Conservation (phyloP, 2,329 filamentous ascomycete species). For the Stachybotrys echinatus region DNA sequence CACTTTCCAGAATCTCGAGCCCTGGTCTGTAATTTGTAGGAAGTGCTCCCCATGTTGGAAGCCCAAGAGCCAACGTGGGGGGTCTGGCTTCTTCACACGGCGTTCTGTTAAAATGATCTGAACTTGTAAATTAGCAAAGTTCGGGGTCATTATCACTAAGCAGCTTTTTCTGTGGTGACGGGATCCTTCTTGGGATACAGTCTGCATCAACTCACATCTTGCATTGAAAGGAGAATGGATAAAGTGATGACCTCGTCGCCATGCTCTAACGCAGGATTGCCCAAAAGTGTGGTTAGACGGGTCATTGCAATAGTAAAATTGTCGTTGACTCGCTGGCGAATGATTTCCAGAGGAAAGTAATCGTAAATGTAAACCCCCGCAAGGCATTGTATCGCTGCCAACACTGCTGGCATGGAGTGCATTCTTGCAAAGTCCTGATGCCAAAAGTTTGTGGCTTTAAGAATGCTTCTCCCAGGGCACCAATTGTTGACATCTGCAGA, state of each 20-base stretch:
- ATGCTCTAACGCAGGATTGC: background rate
- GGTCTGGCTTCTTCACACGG: conserved; percentile 22
- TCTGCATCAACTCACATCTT: conserved; percentile 24
- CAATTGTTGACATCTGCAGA: conserved; percentile 29
- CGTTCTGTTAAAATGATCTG: conserved; percentile 32
- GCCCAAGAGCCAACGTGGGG: conserved; percentile 31
- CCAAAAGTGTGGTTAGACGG: conserved; percentile 22
- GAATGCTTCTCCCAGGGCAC: conserved; percentile 33
- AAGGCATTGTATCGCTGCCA: conserved; percentile 32
- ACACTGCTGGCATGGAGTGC: conserved; percentile 26
- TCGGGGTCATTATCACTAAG: too few species aligned
- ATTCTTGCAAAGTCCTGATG: conserved; percentile 33
- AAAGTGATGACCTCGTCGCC: conserved; percentile 30
- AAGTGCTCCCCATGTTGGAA: conserved; percentile 28
- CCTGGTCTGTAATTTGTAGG: conserved; percentile 28
- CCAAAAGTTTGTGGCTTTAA: conserved; percentile 32
- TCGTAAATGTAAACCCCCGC: conserved; percentile 36
- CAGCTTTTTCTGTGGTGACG: too few species aligned
- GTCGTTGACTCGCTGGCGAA: conserved; percentile 26
- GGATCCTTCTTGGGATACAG: background rate
- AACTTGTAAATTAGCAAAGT: background rate
- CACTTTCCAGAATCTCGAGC: conserved; percentile 27
- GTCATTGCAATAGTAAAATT: conserved; percentile 23
- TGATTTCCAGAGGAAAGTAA: conserved; percentile 25
- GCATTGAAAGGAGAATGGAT: conserved; percentile 31